Evolutionary conservation across 1,139 yeast genomes (phyloP).

Genomic region (Saccharomycopsis hybrid): DNA sequence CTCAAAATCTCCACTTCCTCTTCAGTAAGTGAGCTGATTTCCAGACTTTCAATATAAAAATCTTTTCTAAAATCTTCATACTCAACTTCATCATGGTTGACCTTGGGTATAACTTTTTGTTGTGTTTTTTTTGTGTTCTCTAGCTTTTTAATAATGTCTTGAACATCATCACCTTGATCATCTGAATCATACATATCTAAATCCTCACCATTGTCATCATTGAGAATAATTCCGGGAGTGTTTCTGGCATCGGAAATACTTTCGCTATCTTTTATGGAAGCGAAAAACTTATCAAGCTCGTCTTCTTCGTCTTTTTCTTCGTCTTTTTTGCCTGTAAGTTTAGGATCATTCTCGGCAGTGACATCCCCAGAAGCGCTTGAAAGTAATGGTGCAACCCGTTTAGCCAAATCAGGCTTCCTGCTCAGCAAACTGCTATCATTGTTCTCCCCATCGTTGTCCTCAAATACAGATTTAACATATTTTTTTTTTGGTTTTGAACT

Average conservation of each 20-base stretch:
- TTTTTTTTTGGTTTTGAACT: not conserved
- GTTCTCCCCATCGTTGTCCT: not conserved
- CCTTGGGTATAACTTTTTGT: constrained; percentile 35
- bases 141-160: constrained; percentile 29
- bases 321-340: too few species aligned
- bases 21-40: constrained; percentile 38
- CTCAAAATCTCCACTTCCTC: constrained; percentile 54
- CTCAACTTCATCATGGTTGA: constrained; percentile 42
- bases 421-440: not conserved
- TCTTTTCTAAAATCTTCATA: constrained; percentile 52
- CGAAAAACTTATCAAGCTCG: not conserved
- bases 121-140: constrained; percentile 29
- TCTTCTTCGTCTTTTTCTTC: too few species aligned
- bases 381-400: too few species aligned
- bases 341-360: too few species aligned
- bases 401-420: not conserved
- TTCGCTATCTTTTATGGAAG: not conserved
- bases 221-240: not conserved
- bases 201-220: too few species aligned
- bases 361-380: too few species aligned
- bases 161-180: constrained; percentile 21
- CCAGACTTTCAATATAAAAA: constrained; percentile 63
- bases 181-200: constrained; percentile 2
- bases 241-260: not conserved
- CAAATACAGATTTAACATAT: not conserved